Percentiles rank a stretch among this genome's conserved stretches.
phyloP scores from a whole-genome alignment of 805 yeast genomes.

The Ogataea paradorogensis region DNA sequence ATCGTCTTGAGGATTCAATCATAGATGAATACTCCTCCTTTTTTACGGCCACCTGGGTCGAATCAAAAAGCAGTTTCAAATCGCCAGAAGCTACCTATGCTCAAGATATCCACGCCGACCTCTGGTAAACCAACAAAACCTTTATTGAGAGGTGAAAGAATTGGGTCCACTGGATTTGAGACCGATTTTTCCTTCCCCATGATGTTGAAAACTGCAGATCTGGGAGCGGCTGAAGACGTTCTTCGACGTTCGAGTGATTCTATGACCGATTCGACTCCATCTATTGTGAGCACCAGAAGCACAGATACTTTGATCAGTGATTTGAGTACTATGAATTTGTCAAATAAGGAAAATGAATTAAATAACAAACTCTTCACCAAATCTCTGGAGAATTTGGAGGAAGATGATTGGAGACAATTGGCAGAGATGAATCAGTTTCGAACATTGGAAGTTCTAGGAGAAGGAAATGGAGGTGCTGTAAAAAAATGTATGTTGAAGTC shows the following conservation, averaged over 20 bases:
- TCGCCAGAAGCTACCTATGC: constrained; percentile 26
- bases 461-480: constrained; percentile 93
- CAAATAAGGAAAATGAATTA: constrained; percentile 1
- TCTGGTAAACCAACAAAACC: neutral
- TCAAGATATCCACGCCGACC: constrained; percentile 24
- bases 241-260: constrained; percentile 5
- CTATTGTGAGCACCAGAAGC: constrained; percentile 7
- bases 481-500: constrained; percentile 65
- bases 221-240: neutral
- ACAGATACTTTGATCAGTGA: constrained; percentile 12
- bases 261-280: constrained; percentile 6
- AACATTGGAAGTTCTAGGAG: constrained; percentile 76
- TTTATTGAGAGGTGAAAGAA: neutral
- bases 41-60: constrained; percentile 45
- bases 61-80: constrained; percentile 30
- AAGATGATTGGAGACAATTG: constrained; percentile 69
- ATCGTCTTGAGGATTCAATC: no score
- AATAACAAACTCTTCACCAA: constrained; percentile 1
- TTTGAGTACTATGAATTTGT: constrained; percentile 8
- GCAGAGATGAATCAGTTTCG: constrained; percentile 59
- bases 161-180: neutral
- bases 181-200: constrained; percentile 8
- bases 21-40: constrained; percentile 42
- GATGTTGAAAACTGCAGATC: constrained; percentile 1
- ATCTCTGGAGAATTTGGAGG: constrained; percentile 48